Evolutionary conservation across 192 early-diverging fungal species (phyloP), one percentile per base, ranked within the genome.

Genomic region (Coemansia sp.): DNA sequence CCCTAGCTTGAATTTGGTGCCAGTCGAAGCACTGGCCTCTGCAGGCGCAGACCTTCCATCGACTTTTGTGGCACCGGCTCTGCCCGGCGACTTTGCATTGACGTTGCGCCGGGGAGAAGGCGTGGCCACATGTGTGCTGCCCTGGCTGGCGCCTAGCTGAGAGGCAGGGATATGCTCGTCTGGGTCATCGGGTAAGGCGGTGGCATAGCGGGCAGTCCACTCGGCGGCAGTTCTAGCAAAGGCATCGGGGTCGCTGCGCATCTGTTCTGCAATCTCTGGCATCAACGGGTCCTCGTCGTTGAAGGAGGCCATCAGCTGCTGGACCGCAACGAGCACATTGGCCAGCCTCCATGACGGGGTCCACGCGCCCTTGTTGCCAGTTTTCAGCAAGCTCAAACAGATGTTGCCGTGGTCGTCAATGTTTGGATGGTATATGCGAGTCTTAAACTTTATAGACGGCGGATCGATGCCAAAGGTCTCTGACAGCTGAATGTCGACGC

Each of bases 401-500:
- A 94, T 94, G 4, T 90, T 84, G 19, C 92, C 92, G 42, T 82
- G 74, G 29, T 92, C 86, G 60, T 94, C 92, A 42, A 94, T 90
- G 56, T 94, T 94, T 6, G 92, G 92, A 47, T 94, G 92, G 64
- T 93, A 93, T 14, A 94, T 86, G n/a, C 74, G 85, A 22, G 92
- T 92, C n/a, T 76, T 71, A 47, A 92, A 92, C 59, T 82, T 85
- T 35, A 91, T 79, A 14, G 84, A 77, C 4, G 92, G 92, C 11
- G 91, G 90, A 19, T 88, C 88, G n/a, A 93, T 76, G 1, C 91
- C 91, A 67, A 92, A 93, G 14, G 79, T 85, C 24, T 41, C 39
- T 1, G 70, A 62, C 17, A 83, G 67, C 25, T 51, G 27, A 2
- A 92, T 82, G 38, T 91, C 88, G 9, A 93, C 59, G 36, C 78